These are phyloP conservation scores for Suillus clintonianus DNA, from an alignment of 768 basidiomycete species.

Conservation along the genomic window DNA sequence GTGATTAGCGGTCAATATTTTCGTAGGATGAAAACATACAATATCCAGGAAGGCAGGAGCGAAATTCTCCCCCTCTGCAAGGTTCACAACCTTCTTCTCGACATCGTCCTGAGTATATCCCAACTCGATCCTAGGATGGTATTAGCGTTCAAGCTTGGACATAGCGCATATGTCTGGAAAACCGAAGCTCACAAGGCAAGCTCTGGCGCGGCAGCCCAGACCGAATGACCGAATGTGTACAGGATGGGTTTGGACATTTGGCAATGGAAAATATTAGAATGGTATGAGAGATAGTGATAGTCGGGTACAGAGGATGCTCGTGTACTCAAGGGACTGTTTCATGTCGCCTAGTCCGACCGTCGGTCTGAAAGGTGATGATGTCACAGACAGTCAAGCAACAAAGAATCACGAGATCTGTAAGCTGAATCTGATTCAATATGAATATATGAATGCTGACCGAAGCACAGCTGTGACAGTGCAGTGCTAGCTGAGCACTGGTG, in stretches of 20 bases:
- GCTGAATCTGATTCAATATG: neutral
- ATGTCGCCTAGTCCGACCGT: neutral
- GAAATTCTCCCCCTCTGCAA: slow-evolving; percentile 51
- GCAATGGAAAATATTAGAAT: neutral
- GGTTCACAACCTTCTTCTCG: slow-evolving; percentile 39
- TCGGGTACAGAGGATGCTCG: neutral
- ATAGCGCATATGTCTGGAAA: neutral
- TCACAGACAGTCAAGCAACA: neutral
- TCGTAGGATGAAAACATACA: slow-evolving; percentile 18
- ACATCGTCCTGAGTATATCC: slow-evolving; percentile 40
- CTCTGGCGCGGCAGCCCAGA: slow-evolving; percentile 44
- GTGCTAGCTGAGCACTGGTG: neutral
- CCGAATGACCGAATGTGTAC: slow-evolving; percentile 37
- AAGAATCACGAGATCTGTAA: neutral
- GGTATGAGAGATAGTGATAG: neutral
- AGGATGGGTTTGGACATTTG: slow-evolving; percentile 26
- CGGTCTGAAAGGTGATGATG: neutral
- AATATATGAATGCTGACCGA: neutral
- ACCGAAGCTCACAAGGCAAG: slow-evolving; percentile 40
- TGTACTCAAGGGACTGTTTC: neutral
- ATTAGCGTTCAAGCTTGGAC: neutral
- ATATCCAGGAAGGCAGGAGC: slow-evolving; percentile 44
- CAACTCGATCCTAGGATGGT: slow-evolving; percentile 40
- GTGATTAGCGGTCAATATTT: neutral
- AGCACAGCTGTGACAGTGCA: too few species aligned